Evolutionary conservation across 2,329 filamentous ascomycete species (phyloP).

Genomic region (Hymenoscyphus albidus): DNA sequence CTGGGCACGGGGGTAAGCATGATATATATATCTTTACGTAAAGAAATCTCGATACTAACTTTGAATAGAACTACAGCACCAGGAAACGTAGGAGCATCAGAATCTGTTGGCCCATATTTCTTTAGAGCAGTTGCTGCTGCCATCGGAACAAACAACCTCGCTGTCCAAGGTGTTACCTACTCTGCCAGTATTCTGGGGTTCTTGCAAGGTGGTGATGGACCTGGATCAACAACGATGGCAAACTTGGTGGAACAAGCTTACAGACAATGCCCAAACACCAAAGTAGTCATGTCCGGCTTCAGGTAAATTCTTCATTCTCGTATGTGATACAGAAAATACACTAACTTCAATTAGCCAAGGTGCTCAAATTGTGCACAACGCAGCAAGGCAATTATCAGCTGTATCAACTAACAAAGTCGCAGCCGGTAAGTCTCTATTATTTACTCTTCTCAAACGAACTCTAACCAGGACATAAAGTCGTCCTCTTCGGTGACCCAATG

Average conservation of each 20-base stretch:
- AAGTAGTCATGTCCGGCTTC: conserved; percentile 27
- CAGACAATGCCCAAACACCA: conserved; percentile 23
- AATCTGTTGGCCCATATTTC: conserved; percentile 45
- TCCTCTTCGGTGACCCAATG: conserved; percentile 30
- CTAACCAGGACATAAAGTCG: conserved; percentile 11
- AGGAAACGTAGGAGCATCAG: conserved; percentile 47
- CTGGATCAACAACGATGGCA: conserved; percentile 10
- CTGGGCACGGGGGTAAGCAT: conserved; percentile 44
- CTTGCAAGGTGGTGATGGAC: conserved; percentile 4
- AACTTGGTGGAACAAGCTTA: conserved; percentile 16
- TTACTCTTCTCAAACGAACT: not conserved
- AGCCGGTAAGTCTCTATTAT: conserved; percentile 16
- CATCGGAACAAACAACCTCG: conserved; percentile 43
- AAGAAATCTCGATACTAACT: not conserved
- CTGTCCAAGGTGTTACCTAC: conserved; percentile 52
- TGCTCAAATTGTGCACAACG: conserved; percentile 29
- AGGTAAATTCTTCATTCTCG: not conserved
- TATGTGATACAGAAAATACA: not conserved
- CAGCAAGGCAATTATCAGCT: conserved; percentile 21
- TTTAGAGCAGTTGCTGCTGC: conserved; percentile 42
- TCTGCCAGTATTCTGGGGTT: conserved; percentile 39
- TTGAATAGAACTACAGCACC: conserved; percentile 43
- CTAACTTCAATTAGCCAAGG: conserved; percentile 18
- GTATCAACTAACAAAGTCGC: conserved; percentile 20
- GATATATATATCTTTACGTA: not conserved